These are phyloP conservation scores for Solanum chacoense DNA, from an alignment of 305 asterid genomes.

Conservation along the genomic window DNA sequence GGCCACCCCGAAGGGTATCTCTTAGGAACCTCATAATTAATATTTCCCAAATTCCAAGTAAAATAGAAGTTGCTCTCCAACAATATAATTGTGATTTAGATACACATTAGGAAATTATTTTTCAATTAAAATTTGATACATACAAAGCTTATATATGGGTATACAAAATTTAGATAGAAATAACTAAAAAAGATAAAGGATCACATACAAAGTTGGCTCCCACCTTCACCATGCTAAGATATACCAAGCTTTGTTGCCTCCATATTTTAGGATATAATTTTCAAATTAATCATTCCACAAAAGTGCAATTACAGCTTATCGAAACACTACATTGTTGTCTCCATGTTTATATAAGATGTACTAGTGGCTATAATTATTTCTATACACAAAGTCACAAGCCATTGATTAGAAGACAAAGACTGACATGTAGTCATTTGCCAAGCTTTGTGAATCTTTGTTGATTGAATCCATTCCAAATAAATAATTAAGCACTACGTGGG, in stretches of 20 bases:
- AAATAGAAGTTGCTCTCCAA: neutral
- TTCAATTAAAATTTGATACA: neutral
- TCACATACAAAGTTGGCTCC: neutral
- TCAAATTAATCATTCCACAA: neutral
- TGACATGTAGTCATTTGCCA: neutral
- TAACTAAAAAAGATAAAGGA: neutral
- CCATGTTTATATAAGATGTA: neutral
- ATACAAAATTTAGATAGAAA: neutral
- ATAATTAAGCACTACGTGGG: neutral
- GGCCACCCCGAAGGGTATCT: neutral
- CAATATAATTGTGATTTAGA: neutral
- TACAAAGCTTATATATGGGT: neutral
- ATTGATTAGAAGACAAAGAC: neutral
- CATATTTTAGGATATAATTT: neutral
- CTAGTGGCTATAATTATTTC: neutral
- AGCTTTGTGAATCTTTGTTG: neutral
- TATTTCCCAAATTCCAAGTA: neutral
- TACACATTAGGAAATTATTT: neutral
- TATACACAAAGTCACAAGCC: neutral
- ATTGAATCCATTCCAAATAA: neutral
- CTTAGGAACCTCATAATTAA: neutral
- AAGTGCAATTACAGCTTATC: neutral
- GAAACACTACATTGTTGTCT: neutral
- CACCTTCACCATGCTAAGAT: neutral
- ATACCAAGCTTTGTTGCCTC: neutral